phyloP scores from a whole-genome alignment of 1,284 basidiomycete species.

The Tetrapyrgos nigripes region DNA sequence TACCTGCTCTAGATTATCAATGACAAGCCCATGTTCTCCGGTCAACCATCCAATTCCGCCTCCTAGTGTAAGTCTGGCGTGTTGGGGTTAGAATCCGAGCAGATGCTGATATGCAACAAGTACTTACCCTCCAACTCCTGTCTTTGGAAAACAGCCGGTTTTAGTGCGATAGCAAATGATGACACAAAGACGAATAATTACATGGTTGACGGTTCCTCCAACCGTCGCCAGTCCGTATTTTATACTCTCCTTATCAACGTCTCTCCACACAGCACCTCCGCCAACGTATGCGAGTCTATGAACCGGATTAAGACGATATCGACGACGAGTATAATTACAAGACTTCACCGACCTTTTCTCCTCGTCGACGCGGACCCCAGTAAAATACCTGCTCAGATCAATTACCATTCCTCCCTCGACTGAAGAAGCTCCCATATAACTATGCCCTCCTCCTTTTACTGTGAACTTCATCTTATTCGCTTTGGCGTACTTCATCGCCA shows the following conservation, averaged over 20 bases:
- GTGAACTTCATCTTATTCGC: constrained; percentile 33
- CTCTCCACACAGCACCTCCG: constrained; percentile 33
- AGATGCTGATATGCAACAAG: not conserved
- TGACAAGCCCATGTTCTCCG: constrained; percentile 2
- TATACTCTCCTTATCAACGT: constrained; percentile 39
- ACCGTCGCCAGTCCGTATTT: constrained; percentile 39
- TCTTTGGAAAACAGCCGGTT: too few relatives aligned
- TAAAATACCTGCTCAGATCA: constrained; percentile 40
- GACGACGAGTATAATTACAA: not conserved
- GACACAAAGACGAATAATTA: constrained; percentile 1
- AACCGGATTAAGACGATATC: not conserved
- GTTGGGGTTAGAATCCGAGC: not conserved
- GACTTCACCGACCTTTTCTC: constrained; percentile 19
- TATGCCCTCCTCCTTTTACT: constrained; percentile 46
- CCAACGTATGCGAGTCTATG: constrained; percentile 33
- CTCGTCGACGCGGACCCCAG: constrained; percentile 34
- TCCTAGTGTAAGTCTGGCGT: constrained; percentile 6
- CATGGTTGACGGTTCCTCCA: constrained; percentile 34
- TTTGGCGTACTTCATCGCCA: constrained; percentile 37
- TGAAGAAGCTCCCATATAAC: constrained; percentile 37
- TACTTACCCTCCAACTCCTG: constrained; percentile 35
- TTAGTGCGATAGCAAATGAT: too few relatives aligned
- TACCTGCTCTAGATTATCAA: constrained; percentile 14
- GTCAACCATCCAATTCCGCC: constrained; percentile 9
- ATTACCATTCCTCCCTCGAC: constrained; percentile 44